Evolutionary conservation across 768 basidiomycete genomes (phyloP).

Genomic region (Paxillus rubicundulus): DNA sequence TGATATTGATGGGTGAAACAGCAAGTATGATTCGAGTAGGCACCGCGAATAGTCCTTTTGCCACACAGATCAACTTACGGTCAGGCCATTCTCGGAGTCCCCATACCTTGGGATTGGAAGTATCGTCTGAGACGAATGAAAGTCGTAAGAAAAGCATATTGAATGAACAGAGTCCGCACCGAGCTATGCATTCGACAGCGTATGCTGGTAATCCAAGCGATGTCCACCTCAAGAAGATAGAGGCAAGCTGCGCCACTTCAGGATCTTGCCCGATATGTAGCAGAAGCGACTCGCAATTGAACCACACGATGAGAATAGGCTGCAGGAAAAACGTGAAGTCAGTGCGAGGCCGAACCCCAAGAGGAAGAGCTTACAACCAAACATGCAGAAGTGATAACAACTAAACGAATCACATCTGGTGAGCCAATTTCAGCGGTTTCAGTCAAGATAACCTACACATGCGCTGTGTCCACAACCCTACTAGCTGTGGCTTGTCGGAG

Average conservation of each 20-base stretch:
- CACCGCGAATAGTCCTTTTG: conserved; percentile 70
- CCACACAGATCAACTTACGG: conserved; percentile 1
- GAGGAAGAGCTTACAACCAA: conserved; percentile 51
- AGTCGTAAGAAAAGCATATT: too few relatives aligned
- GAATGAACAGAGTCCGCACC: conserved; percentile 27
- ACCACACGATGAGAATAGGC: conserved; percentile 49
- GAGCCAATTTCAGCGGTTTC: too few relatives aligned
- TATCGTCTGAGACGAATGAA: conserved; percentile 32
- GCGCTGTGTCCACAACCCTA: conserved; percentile 84
- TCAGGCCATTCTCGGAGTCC: conserved; percentile 33
- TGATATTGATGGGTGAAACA: conserved; percentile 80
- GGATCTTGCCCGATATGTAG: conserved; percentile 71
- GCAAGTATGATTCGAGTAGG: conserved; percentile 82
- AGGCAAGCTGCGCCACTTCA: conserved; percentile 72
- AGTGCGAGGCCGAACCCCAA: neutral
- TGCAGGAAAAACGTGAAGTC: conserved; percentile 6
- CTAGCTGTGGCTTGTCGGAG: conserved; percentile 71
- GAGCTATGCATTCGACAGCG: conserved; percentile 48
- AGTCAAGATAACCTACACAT: conserved; percentile 60
- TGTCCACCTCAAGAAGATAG: conserved; percentile 69
- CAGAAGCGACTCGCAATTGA: conserved; percentile 65
- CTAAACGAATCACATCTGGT: neutral
- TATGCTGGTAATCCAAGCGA: conserved; percentile 77
- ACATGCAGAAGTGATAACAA: conserved; percentile 44
- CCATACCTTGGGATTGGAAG: conserved; percentile 81